phyloP scores from a whole-genome alignment of 257 asterid genomes.

The Ehretia macrophylla region DNA sequence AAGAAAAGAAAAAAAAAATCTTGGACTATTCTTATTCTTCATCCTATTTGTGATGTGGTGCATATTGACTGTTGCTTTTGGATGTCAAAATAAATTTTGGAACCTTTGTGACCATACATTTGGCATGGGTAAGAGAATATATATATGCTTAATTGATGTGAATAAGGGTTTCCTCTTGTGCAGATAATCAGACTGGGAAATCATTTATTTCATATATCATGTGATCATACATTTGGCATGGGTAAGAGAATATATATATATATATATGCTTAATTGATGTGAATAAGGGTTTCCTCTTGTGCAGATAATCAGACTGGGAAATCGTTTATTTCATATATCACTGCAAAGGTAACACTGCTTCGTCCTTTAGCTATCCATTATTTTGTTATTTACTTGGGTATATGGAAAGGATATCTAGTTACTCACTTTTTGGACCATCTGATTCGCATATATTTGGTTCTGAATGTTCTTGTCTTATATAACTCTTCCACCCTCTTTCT shows the following conservation, averaged over 20 bases:
- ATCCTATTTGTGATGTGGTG: too few relatives aligned
- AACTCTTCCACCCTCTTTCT: slow-evolving; percentile 18
- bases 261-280: background rate
- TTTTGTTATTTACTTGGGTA: slow-evolving; percentile 14
- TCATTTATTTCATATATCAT: slow-evolving; percentile 80
- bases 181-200: slow-evolving; percentile 91
- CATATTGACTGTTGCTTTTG: too few relatives aligned
- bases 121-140: too few relatives aligned
- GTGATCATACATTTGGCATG: background rate
- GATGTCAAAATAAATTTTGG: background rate
- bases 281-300: background rate
- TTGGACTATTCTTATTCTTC: too few relatives aligned
- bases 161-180: slow-evolving; percentile 6
- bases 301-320: slow-evolving; percentile 93
- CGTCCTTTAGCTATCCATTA: background rate
- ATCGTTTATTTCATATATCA: slow-evolving; percentile 78
- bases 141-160: background rate
- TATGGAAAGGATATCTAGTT: too few relatives aligned
- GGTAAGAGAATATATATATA: too few relatives aligned
- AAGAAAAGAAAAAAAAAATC: too few relatives aligned
- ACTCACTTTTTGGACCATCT: background rate
- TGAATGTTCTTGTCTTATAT: slow-evolving; percentile 5
- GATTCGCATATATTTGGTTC: slow-evolving; percentile 7
- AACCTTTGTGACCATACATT: background rate
- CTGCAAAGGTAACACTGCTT: slow-evolving; percentile 66